Evolutionary conservation across 192 early-diverging fungal species (phyloP), one percentile per base, ranked within the genome.

Genomic region (Coemansia sp.): DNA sequence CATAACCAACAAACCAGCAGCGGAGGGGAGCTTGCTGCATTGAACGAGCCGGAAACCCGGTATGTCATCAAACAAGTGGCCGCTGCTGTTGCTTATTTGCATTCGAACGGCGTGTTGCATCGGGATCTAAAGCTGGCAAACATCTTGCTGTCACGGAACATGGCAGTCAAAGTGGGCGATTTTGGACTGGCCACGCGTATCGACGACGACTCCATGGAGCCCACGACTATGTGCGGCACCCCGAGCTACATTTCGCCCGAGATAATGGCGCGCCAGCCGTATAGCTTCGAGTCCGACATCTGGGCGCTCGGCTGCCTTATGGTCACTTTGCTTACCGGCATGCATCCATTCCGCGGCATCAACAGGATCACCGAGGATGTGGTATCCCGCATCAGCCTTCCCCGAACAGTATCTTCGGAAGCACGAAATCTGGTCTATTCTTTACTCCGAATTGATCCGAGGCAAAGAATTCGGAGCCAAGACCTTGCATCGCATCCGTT

Each of bases 181-280:
- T 93, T 93, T 74, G 91, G 91, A 5, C 68, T 92, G 42, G 91
- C 91, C 43, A 82, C 76, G 0, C 59, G 68, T 59, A 25, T 72
- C 40, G 86, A 86, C 49, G 60, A 69, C 15, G 35, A 61, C 1
- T 69, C 82, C 31, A 75, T 62, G 1, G 91, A 93, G 69, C 88
- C 90, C 42, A 84, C 86, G 57, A 91, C 90, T 0, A 79, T 91
- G 83, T 92, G 91, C 61, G 91, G 91, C 23, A 92, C 91, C 3
- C 89, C 90, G 16, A 91, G 88, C 61, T 92, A 92, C 69, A 91
- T 92, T 12, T 86, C 88, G 28, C 90, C 91, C 4, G 91, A 93
- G 68, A 90, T 92, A 20, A 79, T 92, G 2, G 84, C 87, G 10
- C 79, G 87, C 18, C 82, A 82, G 59, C 87, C 91, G 18, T 91